These are phyloP conservation scores for Talaromyces sp. DNA, from an alignment of 2,329 filamentous ascomycete species.

Conservation along the genomic window DNA sequence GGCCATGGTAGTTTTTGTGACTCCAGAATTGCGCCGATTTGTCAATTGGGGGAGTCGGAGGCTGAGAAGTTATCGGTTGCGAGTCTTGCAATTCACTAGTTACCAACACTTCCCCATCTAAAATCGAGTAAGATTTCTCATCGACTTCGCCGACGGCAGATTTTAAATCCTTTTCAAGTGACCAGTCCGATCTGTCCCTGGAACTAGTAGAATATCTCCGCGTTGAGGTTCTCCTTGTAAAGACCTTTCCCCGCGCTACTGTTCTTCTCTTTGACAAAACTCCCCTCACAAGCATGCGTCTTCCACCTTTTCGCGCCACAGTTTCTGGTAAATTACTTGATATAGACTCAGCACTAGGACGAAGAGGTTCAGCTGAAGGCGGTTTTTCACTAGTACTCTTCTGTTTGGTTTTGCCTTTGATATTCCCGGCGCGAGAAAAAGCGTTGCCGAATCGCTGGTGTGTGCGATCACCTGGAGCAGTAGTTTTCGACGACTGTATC, in stretches of 20 bases:
- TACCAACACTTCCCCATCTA: not conserved
- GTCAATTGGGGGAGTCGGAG: not conserved
- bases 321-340: not conserved
- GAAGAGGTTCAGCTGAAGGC: not conserved
- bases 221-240: not conserved
- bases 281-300: not conserved
- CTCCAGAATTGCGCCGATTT: constrained; percentile 23
- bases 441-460: not conserved
- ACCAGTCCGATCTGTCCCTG: not conserved
- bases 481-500: not conserved
- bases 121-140: not conserved
- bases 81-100: not conserved
- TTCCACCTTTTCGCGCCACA: not conserved
- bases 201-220: not conserved
- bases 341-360: not conserved
- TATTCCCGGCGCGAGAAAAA: not conserved
- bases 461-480: not conserved
- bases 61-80: not conserved
- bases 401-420: not conserved
- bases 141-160: not conserved
- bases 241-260: not conserved
- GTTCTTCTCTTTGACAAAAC: not conserved
- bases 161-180: not conserved
- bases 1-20: constrained; percentile 41
- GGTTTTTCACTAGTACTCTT: not conserved